These are phyloP conservation scores for Phanerodontia chrysosporium DNA, from an alignment of 768 basidiomycete species.

Conservation along the genomic window DNA sequence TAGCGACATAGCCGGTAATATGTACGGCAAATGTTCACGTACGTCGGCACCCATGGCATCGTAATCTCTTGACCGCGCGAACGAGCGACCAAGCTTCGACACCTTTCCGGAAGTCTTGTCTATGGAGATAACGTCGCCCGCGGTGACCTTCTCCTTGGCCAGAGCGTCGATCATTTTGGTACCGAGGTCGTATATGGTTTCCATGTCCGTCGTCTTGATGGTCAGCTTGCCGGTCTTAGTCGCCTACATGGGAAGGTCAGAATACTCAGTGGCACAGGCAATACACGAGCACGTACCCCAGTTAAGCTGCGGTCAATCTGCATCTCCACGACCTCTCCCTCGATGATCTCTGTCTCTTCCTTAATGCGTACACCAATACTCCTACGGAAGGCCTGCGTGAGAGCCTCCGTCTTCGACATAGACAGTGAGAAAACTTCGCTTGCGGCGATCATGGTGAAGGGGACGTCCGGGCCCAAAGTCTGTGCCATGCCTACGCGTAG, in stretches of 20 bases:
- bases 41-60: constrained; percentile 99
- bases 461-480: constrained; percentile 88
- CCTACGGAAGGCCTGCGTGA: constrained; percentile 93
- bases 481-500: constrained; percentile 82
- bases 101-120: constrained; percentile 98
- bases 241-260: constrained; percentile 47
- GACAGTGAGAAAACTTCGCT: constrained; percentile 98
- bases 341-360: constrained; percentile 95
- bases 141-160: constrained; percentile 93
- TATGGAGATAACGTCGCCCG: constrained; percentile 93
- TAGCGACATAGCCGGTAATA: neutral
- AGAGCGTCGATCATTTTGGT: constrained; percentile 99
- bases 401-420: constrained; percentile 97
- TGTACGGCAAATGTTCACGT: constrained; percentile 28
- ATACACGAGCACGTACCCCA: constrained; percentile 54
- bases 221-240: constrained; percentile 98
- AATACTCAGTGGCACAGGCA: neutral
- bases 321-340: constrained; percentile 98
- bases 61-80: constrained; percentile 95
- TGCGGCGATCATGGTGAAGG: constrained; percentile 96
- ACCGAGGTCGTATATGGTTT: constrained; percentile 97
- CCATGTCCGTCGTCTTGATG: constrained; percentile 99
- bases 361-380: constrained; percentile 97
- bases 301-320: constrained; percentile 97
- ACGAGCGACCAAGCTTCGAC: constrained; percentile 92